These are phyloP conservation scores for Rhododendron simsii DNA, from an alignment of 148 eudicot species.

Conservation along the genomic window DNA sequence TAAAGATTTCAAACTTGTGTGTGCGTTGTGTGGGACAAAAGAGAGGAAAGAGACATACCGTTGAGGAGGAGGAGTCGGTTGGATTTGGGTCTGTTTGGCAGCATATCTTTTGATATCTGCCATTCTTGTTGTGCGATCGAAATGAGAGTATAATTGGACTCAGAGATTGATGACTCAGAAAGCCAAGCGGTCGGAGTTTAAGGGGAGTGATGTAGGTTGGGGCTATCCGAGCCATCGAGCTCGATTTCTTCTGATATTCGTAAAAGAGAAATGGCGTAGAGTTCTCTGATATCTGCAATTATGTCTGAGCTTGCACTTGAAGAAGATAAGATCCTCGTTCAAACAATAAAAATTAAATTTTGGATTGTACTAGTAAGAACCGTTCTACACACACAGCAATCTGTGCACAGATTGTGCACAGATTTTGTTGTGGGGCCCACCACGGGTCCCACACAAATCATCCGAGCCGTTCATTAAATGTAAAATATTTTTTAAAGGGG, in stretches of 20 bases:
- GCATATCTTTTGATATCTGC: background rate
- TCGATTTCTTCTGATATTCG: background rate
- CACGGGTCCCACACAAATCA: too few relatives aligned
- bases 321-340: background rate
- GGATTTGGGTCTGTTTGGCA: conserved; percentile 7
- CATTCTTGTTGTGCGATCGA: background rate
- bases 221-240: background rate
- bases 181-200: background rate
- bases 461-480: too few relatives aligned
- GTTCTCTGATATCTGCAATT: background rate
- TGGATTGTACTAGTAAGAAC: too few relatives aligned
- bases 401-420: too few relatives aligned
- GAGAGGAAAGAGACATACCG: background rate
- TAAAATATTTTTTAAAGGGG: too few relatives aligned
- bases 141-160: background rate
- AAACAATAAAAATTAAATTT: too few relatives aligned
- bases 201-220: background rate
- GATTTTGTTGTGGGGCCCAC: too few relatives aligned
- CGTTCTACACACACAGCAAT: too few relatives aligned
- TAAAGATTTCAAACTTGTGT: too few relatives aligned
- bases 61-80: background rate
- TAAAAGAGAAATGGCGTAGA: background rate
- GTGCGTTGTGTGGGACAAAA: background rate
- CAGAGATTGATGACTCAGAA: background rate
- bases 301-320: background rate